phyloP scores from a whole-genome alignment of 768 basidiomycete genomes.

The Tricholoma sp. region DNA sequence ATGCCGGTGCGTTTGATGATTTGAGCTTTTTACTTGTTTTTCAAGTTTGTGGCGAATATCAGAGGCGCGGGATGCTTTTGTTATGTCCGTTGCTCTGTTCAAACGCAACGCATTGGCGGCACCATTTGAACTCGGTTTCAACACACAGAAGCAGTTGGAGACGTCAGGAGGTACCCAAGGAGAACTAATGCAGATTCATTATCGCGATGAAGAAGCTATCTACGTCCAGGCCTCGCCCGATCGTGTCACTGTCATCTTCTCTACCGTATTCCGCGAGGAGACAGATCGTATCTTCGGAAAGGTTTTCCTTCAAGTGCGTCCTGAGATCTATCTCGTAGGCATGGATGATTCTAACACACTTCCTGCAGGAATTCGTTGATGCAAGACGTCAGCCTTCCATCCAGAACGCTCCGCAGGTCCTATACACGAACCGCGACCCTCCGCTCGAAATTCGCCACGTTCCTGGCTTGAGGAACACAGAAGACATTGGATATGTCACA shows the following conservation, averaged over 20 bases:
- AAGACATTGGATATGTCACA: slow-evolving; percentile 94
- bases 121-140: slow-evolving; percentile 88
- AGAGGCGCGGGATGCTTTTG: slow-evolving; percentile 79
- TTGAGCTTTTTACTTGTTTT: background rate
- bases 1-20: slow-evolving; percentile 52
- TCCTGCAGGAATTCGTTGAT: slow-evolving; percentile 90
- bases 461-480: slow-evolving; percentile 71
- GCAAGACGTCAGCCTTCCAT: slow-evolving; percentile 90
- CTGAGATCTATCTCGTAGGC: background rate
- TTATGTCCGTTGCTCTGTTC: slow-evolving; percentile 76
- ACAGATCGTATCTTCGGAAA: slow-evolving; percentile 96
- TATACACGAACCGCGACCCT: slow-evolving; percentile 92
- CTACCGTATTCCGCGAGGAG: slow-evolving; percentile 94
- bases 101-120: slow-evolving; percentile 94
- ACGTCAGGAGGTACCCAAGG: slow-evolving; percentile 60
- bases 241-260: slow-evolving; percentile 97
- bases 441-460: slow-evolving; percentile 94
- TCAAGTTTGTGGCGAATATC: slow-evolving; percentile 11
- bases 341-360: slow-evolving; percentile 4
- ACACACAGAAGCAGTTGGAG: slow-evolving; percentile 79
- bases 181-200: slow-evolving; percentile 89
- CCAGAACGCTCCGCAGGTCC: slow-evolving; percentile 95
- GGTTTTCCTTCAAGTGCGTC: slow-evolving; percentile 91
- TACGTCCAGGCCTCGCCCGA: slow-evolving; percentile 91
- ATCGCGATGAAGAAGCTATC: slow-evolving; percentile 96